Evolutionary conservation across 352 stramenopile species (phyloP).

Genomic region (Phytophthora megakarya): DNA sequence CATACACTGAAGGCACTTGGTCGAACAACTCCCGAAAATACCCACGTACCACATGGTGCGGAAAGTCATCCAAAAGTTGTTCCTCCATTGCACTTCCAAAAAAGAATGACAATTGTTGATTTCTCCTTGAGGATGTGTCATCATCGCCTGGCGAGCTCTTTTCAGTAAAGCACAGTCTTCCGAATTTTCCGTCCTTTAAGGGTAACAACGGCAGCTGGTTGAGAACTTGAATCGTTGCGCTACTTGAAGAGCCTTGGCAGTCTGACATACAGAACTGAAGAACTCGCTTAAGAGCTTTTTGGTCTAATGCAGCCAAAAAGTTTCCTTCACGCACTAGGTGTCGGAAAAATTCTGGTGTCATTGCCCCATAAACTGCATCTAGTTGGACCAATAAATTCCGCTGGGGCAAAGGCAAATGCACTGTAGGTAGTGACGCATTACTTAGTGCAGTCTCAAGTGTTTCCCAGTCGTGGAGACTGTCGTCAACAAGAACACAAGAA

Average conservation of each 20-base stretch:
- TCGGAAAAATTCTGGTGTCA: constrained; percentile 65
- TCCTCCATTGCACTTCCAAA: constrained; percentile 56
- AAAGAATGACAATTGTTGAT: constrained; percentile 35
- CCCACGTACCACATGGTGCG: constrained; percentile 41
- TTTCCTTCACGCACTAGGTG: constrained; percentile 38
- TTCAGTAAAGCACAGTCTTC: constrained; percentile 32
- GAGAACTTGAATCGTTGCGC: constrained; percentile 25
- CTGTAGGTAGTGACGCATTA: constrained; percentile 35
- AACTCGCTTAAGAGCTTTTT: constrained; percentile 35
- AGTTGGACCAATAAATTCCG: constrained; percentile 53
- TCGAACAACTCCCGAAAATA: constrained; percentile 56
- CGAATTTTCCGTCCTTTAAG: constrained; percentile 51
- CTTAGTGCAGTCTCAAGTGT: constrained; percentile 44
- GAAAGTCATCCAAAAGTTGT: constrained; percentile 50
- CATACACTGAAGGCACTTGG: constrained; percentile 43
- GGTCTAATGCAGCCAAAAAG: constrained; percentile 43
- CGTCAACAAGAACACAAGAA: constrained; percentile 52
- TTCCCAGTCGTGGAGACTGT: constrained; percentile 48
- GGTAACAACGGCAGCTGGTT: constrained; percentile 52
- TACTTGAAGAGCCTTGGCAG: constrained; percentile 15
- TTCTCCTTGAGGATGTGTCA: constrained; percentile 4
- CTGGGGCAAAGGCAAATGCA: constrained; percentile 41
- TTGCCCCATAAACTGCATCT: constrained; percentile 54
- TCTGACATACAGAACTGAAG: constrained; percentile 60
- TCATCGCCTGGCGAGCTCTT: constrained; percentile 7